These are phyloP conservation scores for Saturnispora mendoncae DNA, from an alignment of 805 yeast species.

Conservation along the genomic window DNA sequence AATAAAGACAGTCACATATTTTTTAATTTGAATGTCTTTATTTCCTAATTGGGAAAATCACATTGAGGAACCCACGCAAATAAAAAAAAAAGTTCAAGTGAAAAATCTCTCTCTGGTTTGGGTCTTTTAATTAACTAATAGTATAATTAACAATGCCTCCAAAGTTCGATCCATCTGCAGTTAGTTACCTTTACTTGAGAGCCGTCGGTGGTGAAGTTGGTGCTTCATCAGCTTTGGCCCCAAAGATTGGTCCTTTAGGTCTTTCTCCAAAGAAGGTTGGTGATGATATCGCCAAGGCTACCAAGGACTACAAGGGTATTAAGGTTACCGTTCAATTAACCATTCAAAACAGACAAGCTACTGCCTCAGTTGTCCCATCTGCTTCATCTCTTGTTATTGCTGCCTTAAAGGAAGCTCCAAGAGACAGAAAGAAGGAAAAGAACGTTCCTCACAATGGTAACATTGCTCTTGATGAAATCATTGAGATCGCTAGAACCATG, in stretches of 20 bases:
- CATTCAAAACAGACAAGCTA: conserved; percentile 99
- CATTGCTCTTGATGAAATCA: conserved; percentile 93
- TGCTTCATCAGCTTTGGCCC: conserved; percentile 98
- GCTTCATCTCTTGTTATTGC: conserved; percentile 98
- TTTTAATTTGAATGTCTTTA: no score
- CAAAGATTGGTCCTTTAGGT: conserved; percentile 99
- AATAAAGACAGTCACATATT: conserved; percentile 2
- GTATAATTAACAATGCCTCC: conserved; percentile 78
- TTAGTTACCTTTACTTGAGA: conserved; percentile 96
- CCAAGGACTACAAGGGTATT: conserved; percentile 98
- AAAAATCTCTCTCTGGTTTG: background rate
- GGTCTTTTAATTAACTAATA: background rate
- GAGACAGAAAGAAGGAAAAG: conserved; percentile 99
- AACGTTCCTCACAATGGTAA: conserved; percentile 99
- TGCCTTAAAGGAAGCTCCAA: conserved; percentile 98
- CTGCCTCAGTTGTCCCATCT: conserved; percentile 97
- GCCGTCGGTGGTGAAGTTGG: conserved; percentile 99
- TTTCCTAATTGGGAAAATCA: background rate
- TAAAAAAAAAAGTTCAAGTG: background rate
- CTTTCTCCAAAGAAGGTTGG: conserved; percentile 99
- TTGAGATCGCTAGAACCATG: conserved; percentile 97
- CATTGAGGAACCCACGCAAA: background rate
- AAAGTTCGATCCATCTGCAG: conserved; percentile 98
- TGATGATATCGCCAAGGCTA: conserved; percentile 99
- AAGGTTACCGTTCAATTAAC: conserved; percentile 97